Percentiles rank a stretch among this genome's conserved stretches.
Conservation (phyloP, 2,329 filamentous ascomycete species). For the Aspergillus sp. region DNA sequence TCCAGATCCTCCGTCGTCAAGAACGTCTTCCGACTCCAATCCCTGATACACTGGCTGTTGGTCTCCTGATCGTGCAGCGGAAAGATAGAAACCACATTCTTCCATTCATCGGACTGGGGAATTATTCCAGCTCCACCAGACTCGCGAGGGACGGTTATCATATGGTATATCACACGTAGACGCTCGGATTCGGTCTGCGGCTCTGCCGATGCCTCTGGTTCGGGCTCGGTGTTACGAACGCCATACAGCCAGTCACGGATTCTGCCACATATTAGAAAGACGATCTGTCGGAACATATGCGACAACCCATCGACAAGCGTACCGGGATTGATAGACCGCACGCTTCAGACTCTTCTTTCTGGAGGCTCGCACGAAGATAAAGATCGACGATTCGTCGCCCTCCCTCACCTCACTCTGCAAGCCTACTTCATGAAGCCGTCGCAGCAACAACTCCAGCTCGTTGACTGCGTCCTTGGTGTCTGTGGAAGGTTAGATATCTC, state of each 20-base stretch:
- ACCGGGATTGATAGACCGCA: conserved; percentile 82
- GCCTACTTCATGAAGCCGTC: conserved; percentile 72
- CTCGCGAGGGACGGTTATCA: conserved; percentile 71
- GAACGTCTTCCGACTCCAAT: conserved; percentile 60
- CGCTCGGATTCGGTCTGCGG: conserved; percentile 87
- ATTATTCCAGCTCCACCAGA: conserved; percentile 80
- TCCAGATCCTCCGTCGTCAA: conserved; percentile 65
- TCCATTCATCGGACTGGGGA: conserved; percentile 68
- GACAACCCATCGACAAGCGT: conserved; percentile 10
- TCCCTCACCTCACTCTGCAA: conserved; percentile 84
- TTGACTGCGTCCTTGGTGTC: conserved; percentile 69
- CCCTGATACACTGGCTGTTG: conserved; percentile 75
- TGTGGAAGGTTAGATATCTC: conserved; percentile 33
- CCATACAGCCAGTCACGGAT: conserved; percentile 96
- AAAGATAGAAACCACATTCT: conserved; percentile 71
- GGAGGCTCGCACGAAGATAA: conserved; percentile 81
- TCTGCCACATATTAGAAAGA: conserved; percentile 42
- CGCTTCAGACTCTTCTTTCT: conserved; percentile 69
- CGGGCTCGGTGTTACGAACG: conserved; percentile 73
- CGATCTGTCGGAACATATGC: background rate
- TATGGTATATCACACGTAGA: conserved; percentile 79
- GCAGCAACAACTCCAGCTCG: conserved; percentile 75
- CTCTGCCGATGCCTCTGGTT: conserved; percentile 71
- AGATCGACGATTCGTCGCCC: conserved; percentile 71
- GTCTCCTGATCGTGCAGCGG: conserved; percentile 75